phyloP scores from a whole-genome alignment of 352 stramenopile species.

The Phytophthora hybrid region DNA sequence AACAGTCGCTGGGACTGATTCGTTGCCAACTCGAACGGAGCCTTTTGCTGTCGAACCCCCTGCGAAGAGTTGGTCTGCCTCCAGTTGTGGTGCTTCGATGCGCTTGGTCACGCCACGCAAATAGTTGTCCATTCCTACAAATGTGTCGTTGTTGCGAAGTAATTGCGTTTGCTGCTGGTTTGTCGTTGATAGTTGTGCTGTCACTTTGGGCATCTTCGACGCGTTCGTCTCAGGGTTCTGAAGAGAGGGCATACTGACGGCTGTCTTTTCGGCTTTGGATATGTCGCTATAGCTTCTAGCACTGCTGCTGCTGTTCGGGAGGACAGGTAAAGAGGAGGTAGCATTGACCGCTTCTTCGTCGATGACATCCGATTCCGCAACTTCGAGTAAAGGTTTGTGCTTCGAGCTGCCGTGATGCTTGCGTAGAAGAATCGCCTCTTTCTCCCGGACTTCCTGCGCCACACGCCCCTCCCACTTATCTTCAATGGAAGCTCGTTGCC shows the following conservation, averaged over 20 bases:
- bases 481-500: constrained; percentile 38
- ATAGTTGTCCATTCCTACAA: constrained; percentile 68
- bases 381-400: background rate
- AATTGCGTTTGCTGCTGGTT: constrained; percentile 31
- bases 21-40: background rate
- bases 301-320: constrained; percentile 19
- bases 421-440: constrained; percentile 49
- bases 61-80: constrained; percentile 57
- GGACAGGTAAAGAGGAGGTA: constrained; percentile 14
- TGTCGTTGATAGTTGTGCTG: background rate
- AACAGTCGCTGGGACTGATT: constrained; percentile 10
- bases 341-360: background rate
- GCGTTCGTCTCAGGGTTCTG: constrained; percentile 22
- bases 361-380: background rate
- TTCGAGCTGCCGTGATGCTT: constrained; percentile 17
- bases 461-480: constrained; percentile 58
- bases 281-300: constrained; percentile 9
- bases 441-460: constrained; percentile 51
- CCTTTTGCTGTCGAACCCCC: constrained; percentile 8
- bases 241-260: constrained; percentile 30
- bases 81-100: constrained; percentile 45
- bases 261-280: background rate
- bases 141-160: constrained; percentile 33
- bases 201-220: constrained; percentile 11
- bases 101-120: constrained; percentile 65